phyloP scores from a whole-genome alignment of 306 rosid species.

The Biancaea sappan region DNA sequence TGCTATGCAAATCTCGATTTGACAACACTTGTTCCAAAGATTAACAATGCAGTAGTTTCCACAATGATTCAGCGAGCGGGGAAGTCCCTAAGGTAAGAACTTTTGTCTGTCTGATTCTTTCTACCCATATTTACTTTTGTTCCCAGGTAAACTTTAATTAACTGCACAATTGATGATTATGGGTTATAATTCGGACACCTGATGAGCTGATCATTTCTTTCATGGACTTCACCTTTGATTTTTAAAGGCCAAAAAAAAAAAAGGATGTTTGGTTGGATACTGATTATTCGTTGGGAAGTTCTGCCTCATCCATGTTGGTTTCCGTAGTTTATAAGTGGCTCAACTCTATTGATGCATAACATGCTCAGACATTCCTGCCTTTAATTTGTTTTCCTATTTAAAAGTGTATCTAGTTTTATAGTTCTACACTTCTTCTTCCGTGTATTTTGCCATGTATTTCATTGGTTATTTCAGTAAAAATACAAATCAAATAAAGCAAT shows the following conservation, averaged over 20 bases:
- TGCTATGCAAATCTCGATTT: slow-evolving; percentile 82
- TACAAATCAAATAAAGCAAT: background rate
- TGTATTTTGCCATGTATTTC: background rate
- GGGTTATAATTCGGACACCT: background rate
- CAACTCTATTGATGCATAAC: background rate
- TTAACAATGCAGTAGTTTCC: slow-evolving; percentile 82
- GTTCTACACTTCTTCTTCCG: slow-evolving; percentile 22
- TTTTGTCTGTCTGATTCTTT: background rate
- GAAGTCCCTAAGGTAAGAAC: slow-evolving; percentile 55
- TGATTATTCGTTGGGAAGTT: slow-evolving; percentile 3
- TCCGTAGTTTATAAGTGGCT: background rate
- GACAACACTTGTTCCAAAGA: slow-evolving; percentile 65
- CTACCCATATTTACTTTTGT: slow-evolving; percentile 2
- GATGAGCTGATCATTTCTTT: background rate
- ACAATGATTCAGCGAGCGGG: slow-evolving; percentile 88
- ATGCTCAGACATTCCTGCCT: background rate
- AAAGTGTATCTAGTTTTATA: slow-evolving; percentile 2
- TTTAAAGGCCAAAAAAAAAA: background rate
- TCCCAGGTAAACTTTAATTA: background rate
- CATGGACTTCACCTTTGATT: background rate
- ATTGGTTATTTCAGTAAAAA: background rate
- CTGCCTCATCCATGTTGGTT: background rate
- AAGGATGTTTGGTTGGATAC: background rate
- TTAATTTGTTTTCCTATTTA: background rate
- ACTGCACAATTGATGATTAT: background rate